Evolutionary conservation across 164 flowering plant genomes (phyloP), one percentile per base, ranked within the genome.

Genomic region (Annona cherimola): DNA sequence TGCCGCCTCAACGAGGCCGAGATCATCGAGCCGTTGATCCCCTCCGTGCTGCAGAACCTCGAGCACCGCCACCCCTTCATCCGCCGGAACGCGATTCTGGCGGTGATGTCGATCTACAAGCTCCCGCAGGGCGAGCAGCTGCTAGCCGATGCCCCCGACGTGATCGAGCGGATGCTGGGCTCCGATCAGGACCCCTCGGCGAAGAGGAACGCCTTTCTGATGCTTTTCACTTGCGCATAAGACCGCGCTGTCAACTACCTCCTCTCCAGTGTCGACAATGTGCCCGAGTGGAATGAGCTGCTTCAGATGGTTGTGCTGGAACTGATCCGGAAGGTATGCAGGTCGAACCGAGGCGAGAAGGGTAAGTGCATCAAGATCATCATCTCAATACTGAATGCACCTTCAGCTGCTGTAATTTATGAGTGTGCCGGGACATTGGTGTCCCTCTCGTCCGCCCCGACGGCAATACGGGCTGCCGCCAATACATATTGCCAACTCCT

Each of bases 301-400:
- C 85, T 93, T 55, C 99, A 95, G 85, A 90, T 95, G 98, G 97
- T 95, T 67, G 96, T 93, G 9, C 71, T 93, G 83, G 99, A 95
- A 73, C 80, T 95, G 85, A 88, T 93, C 70, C 79, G 86, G 14
- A 92, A 90, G 76, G 97, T 94, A 11, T 94, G 97, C 67, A 83
- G 91, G 75, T 78, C 90, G 0, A 95, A 91, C 73, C 83, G 76
- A 39, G 85, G 82, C 7, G 98, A 94, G 83, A 92, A 94, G 76
- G 97, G 97, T 46, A 94, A 84, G 78, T 92, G 92, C 69, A 91
- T 92, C 42, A 90, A 83, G 84, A 91, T 94, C 55, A 91, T 93
- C 61, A 86, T 91, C n/a, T 90, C 95, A 19, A 68, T 92, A 76
- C 57, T 92, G 71, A 85, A 81, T 84, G 92, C 94, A 18, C 93